These are phyloP conservation scores for Prillingera fragicola DNA, from an alignment of 1,284 basidiomycete species.

Conservation along the genomic window DNA sequence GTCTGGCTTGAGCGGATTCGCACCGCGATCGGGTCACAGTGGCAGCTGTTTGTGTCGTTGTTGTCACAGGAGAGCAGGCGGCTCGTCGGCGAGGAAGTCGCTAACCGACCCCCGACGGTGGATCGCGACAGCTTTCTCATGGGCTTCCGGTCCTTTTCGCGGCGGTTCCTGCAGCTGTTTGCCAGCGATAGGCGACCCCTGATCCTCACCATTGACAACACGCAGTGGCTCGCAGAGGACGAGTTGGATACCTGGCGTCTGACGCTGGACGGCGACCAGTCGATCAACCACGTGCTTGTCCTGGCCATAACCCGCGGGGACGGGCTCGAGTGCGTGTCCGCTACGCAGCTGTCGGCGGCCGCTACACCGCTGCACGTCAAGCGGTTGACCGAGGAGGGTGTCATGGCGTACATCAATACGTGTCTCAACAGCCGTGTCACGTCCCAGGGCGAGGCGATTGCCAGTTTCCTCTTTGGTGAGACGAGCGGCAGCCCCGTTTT, in stretches of 20 bases:
- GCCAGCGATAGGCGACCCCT: constrained; percentile 32
- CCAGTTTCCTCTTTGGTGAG: constrained; percentile 28
- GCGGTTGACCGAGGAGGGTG: constrained; percentile 25
- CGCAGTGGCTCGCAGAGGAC: constrained; percentile 37
- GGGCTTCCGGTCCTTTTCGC: constrained; percentile 29
- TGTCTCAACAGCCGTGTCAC: constrained; percentile 23
- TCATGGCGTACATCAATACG: constrained; percentile 15
- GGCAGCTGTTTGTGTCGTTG: constrained; percentile 29
- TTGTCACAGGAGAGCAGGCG: constrained; percentile 28
- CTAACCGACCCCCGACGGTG: constrained; percentile 1
- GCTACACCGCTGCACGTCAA: constrained; percentile 18
- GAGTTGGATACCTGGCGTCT: constrained; percentile 27
- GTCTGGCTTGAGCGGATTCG: constrained; percentile 30
- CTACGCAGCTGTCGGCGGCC: constrained; percentile 10
- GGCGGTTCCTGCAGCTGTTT: constrained; percentile 37
- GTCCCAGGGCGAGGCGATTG: constrained; percentile 13
- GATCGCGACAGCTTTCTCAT: constrained; percentile 27
- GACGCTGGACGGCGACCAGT: constrained; percentile 15
- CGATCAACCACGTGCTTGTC: constrained; percentile 28
- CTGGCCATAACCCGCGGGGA: constrained; percentile 17
- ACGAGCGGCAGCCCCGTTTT: constrained; percentile 31
- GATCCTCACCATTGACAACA: constrained; percentile 40
- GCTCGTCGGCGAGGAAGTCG: constrained; percentile 18
- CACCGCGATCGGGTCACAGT: constrained; percentile 24
- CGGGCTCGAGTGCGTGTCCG: no score